phyloP scores from a whole-genome alignment of 208 protist genomes.

The Crithidia expoeki region DNA sequence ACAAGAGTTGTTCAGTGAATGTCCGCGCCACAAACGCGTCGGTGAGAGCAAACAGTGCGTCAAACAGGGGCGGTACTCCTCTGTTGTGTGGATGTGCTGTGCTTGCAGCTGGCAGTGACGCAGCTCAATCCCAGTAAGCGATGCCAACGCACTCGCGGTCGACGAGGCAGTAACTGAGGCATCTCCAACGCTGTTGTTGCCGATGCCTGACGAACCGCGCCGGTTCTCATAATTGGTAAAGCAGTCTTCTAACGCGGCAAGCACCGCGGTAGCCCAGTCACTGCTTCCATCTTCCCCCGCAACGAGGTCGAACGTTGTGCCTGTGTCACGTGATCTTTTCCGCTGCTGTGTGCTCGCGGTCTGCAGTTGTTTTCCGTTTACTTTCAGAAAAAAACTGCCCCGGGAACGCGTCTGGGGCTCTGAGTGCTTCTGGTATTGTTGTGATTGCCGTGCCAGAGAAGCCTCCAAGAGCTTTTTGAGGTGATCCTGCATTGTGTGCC shows the following conservation, averaged over 20 bases:
- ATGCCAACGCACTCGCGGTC: not conserved
- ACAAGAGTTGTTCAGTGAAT: not conserved
- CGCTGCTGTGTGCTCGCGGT: not conserved
- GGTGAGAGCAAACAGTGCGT: conserved; percentile 9
- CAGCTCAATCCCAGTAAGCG: conserved; percentile 17
- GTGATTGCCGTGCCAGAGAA: not conserved
- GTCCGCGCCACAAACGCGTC: conserved; percentile 3
- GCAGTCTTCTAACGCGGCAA: not conserved
- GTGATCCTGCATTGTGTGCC: not conserved
- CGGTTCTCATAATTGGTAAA: not conserved
- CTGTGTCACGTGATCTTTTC: not conserved
- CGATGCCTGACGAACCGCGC: not conserved
- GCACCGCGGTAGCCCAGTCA: not conserved
- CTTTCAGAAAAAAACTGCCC: conserved; percentile 1
- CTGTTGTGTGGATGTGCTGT: conserved; percentile 6
- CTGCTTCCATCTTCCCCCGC: not conserved
- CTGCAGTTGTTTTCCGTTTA: conserved; percentile 6
- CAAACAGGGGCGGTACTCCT: not conserved
- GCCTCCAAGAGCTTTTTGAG: not conserved
- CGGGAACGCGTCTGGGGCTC: not conserved
- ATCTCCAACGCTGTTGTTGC: not conserved
- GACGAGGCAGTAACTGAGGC: not conserved
- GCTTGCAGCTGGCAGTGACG: conserved; percentile 29
- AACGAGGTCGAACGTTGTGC: not conserved
- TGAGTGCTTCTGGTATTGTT: not conserved